Percentiles rank a stretch among this genome's conserved stretches.
Evolutionary conservation across 345 rosid genomes (phyloP).

Genomic region (Mercurialis annua): DNA sequence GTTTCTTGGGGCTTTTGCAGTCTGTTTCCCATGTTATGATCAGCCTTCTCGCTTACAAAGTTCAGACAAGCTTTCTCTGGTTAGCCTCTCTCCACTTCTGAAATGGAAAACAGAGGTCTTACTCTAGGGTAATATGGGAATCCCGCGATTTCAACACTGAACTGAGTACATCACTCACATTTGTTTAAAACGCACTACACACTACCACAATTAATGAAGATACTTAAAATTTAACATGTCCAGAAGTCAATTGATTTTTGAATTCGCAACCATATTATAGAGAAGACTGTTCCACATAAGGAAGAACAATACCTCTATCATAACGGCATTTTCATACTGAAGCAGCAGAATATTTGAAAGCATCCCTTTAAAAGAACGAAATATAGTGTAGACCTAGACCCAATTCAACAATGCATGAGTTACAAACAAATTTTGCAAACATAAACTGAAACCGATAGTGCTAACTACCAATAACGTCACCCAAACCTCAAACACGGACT

Average conservation of each 20-base stretch:
- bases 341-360: neutral
- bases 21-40: slow-evolving; percentile 27
- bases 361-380: slow-evolving; percentile 3
- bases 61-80: neutral
- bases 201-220: neutral
- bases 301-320: neutral
- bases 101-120: too few species aligned
- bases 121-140: neutral
- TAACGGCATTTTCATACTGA: neutral
- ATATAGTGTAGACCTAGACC: neutral
- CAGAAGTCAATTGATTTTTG: neutral
- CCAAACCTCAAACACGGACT: neutral
- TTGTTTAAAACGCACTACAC: neutral
- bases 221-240: neutral
- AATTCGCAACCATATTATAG: neutral
- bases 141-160: neutral
- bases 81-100: neutral
- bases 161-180: neutral
- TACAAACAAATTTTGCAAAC: neutral
- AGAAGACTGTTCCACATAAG: neutral
- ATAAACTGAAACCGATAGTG: neutral
- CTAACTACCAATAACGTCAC: neutral
- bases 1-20: slow-evolving; percentile 8
- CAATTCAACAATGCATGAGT: neutral
- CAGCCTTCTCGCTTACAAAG: neutral